A percentile compares a stretch with the other conserved stretches of the same genome.
These are phyloP conservation scores for Barbarea vulgaris DNA, from an alignment of 345 rosid species.

Conservation along the genomic window DNA sequence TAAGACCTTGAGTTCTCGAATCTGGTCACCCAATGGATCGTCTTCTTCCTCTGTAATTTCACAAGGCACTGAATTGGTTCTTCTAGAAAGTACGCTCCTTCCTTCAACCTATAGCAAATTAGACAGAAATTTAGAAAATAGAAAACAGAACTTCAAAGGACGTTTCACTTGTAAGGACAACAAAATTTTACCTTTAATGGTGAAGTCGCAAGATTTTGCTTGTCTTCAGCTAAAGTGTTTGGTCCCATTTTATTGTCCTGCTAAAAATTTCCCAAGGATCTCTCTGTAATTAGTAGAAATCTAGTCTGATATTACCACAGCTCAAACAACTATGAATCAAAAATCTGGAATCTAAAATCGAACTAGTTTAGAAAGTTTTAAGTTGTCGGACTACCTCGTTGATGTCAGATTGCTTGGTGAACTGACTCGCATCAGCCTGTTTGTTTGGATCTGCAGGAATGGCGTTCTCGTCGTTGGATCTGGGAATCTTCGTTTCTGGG, in stretches of 20 bases:
- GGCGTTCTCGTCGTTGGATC: conserved; percentile 57
- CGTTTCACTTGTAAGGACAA: not conserved
- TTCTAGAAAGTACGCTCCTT: conserved; percentile 51
- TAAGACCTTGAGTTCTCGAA: conserved; percentile 76
- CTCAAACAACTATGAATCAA: not conserved
- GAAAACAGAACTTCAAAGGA: not conserved
- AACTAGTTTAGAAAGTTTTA: not conserved
- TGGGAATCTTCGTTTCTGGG: conserved; percentile 28
- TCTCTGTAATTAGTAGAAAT: not conserved
- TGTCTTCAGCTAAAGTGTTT: not conserved
- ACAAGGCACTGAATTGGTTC: conserved; percentile 65
- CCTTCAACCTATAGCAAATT: conserved; percentile 44
- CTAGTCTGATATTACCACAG: not conserved
- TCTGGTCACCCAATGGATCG: conserved; percentile 75
- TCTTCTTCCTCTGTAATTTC: conserved; percentile 87
- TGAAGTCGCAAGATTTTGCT: not conserved
- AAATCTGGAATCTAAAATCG: not conserved
- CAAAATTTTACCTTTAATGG: conserved; percentile 28
- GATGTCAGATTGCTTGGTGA: not conserved
- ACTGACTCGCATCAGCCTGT: not conserved
- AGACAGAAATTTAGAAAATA: not conserved
- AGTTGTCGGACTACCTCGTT: not conserved
- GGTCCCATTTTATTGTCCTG: conserved; percentile 8
- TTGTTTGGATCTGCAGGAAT: conserved; percentile 66
- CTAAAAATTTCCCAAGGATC: not conserved